Evolutionary conservation across 257 asterid species (phyloP), one percentile per base, ranked within the genome.

Genomic region (Nicotiana otophora): DNA sequence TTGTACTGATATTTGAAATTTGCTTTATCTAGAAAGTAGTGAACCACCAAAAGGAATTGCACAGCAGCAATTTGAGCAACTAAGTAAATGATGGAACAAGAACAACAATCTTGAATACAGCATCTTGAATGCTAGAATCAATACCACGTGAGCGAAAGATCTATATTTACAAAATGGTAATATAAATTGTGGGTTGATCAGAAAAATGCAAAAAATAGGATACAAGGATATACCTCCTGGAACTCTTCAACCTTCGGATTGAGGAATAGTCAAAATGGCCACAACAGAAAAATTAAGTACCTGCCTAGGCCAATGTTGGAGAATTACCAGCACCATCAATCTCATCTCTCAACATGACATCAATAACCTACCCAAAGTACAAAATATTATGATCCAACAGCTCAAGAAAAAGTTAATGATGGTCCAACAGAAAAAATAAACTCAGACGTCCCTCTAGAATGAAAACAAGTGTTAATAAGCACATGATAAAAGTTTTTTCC

Each of bases 151-250:
- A 28, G 80, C 10, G 26, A 34, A 28, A 51, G 42, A 51, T 23
- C 46, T 15, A 75, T 80, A 84, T 87, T 79, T 66, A 82, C 89
- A 87, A 84, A 84, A 67, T 28, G 68, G 48, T 80, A 57, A 34
- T 82, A 80, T 70, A 82, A 66, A 65, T 17, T 58, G 60, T 34
- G 80, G 79, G 34, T 78, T 80, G 80, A 81, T 31, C 64, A 51
- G 16, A 53, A 84, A 42, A 72, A 75, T 31, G 57, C 54, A 75
- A 69, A 87, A 77, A 82, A 74, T 80, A 63, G 67, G 79, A 68
- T 84, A 78, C 87, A 86, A 86, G 81, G 81, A 66, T 78, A 84
- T 84, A 82, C 87, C 85, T 86, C 81, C 82, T 0, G 46, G 34
- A 76, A 84, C 55, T 63, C 69, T 82, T 80, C 57, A 79, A 81